Conservation (phyloP, 2,329 filamentous ascomycete genomes). For the Triangularia verruculosa region DNA sequence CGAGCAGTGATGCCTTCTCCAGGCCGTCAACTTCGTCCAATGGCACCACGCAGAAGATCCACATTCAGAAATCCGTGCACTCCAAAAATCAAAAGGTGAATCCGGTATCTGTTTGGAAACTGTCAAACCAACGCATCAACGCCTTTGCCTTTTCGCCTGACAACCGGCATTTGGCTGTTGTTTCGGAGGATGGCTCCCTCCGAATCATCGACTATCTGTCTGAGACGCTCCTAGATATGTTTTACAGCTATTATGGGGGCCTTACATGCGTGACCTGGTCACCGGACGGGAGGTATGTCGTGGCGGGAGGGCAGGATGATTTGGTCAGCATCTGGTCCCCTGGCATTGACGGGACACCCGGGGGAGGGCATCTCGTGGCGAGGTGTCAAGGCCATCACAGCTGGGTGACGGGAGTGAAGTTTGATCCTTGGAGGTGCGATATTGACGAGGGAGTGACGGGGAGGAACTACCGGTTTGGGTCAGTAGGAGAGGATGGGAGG, state of each 20-base stretch:
- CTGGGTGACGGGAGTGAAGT: constrained; percentile 90
- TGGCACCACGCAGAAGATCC: constrained; percentile 44
- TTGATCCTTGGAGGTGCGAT: constrained; percentile 96
- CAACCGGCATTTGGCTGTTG: constrained; percentile 79
- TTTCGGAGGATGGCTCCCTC: constrained; percentile 86
- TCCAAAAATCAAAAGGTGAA: constrained; percentile 93
- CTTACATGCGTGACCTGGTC: constrained; percentile 96
- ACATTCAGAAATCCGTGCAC: constrained; percentile 85
- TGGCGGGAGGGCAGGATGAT: constrained; percentile 95
- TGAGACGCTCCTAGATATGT: constrained; percentile 86
- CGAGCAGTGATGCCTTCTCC: constrained; percentile 31
- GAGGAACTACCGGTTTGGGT: constrained; percentile 91
- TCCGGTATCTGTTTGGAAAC: constrained; percentile 86
- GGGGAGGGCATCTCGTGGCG: constrained; percentile 68
- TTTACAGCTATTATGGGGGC: constrained; percentile 89
- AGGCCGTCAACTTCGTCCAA: constrained; percentile 20
- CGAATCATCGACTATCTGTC: constrained; percentile 88
- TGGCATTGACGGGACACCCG: background rate
- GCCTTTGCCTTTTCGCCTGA: constrained; percentile 91
- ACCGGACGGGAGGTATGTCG: constrained; percentile 90
- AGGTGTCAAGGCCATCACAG: constrained; percentile 93
- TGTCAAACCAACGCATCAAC: constrained; percentile 88
- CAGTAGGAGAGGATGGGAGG: constrained; percentile 89
- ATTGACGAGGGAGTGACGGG: constrained; percentile 42
- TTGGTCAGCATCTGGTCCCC: constrained; percentile 90